These are phyloP conservation scores for Nicotiana otophora DNA, from an alignment of 257 asterid species.

Conservation along the genomic window DNA sequence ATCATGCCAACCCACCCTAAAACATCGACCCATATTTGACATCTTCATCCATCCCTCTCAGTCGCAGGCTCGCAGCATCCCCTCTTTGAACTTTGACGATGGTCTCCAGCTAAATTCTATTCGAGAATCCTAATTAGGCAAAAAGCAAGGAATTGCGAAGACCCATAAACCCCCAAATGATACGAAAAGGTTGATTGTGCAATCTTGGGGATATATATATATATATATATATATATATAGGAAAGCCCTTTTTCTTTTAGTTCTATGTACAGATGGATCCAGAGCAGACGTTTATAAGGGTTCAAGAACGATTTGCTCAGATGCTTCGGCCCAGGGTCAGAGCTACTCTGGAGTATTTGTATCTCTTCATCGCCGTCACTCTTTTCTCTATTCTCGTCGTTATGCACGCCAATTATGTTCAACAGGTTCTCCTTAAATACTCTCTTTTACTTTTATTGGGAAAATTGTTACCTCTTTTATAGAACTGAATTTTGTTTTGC, in stretches of 20 bases:
- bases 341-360: constrained; percentile 73
- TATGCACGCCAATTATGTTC: constrained; percentile 99
- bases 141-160: background rate
- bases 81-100: constrained; percentile 13
- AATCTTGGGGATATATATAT: too few relatives aligned
- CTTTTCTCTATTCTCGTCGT: constrained; percentile 92
- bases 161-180: background rate
- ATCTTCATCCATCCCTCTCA: background rate
- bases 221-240: too few relatives aligned
- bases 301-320: constrained; percentile 93
- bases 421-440: constrained; percentile 45
- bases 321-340: constrained; percentile 78
- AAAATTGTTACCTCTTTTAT: background rate
- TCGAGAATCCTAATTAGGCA: background rate
- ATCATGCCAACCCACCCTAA: too few relatives aligned
- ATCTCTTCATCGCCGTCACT: constrained; percentile 73
- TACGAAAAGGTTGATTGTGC: background rate
- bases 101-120: background rate
- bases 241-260: background rate
- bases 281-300: constrained; percentile 93
- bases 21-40: background rate
- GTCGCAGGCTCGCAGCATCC: background rate
- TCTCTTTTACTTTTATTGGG: background rate
- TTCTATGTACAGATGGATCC: constrained; percentile 63
- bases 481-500: too few relatives aligned